These are phyloP conservation scores for Mortierella sp. DNA, from an alignment of 371 early-diverging fungal genomes.

Conservation along the genomic window DNA sequence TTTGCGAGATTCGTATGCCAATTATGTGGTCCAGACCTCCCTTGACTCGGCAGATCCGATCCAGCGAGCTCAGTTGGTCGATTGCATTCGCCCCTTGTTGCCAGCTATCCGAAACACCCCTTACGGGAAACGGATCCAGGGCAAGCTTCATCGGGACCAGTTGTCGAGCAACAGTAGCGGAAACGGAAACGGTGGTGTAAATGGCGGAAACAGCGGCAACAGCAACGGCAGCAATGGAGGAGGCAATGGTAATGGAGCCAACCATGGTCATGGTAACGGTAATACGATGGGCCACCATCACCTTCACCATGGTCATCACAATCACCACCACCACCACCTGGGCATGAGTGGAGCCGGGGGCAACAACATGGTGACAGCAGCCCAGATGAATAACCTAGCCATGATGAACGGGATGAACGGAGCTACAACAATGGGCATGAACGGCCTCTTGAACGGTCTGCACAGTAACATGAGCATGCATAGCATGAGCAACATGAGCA, in stretches of 20 bases:
- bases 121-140: slow-evolving; percentile 83
- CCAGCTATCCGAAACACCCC: slow-evolving; percentile 85
- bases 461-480: slow-evolving; percentile 23
- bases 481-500: slow-evolving; percentile 16
- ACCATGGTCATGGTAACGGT: neutral
- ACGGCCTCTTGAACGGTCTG: slow-evolving; percentile 2
- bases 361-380: slow-evolving; percentile 15
- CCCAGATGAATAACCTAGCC: slow-evolving; percentile 17
- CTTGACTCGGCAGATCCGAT: slow-evolving; percentile 79
- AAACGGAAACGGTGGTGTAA: too few species aligned
- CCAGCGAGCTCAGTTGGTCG: slow-evolving; percentile 76
- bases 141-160: slow-evolving; percentile 73
- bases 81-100: slow-evolving; percentile 77
- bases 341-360: slow-evolving; percentile 12
- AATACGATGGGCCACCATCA: slow-evolving; percentile 1
- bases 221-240: too few species aligned
- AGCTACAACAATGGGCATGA: slow-evolving; percentile 9
- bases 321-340: slow-evolving; percentile 21
- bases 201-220: too few species aligned
- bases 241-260: too few species aligned
- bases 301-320: neutral
- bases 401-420: slow-evolving; percentile 25
- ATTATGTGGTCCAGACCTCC: slow-evolving; percentile 90
- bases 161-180: slow-evolving; percentile 1
- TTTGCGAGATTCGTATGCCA: slow-evolving; percentile 83